Evolutionary conservation across 2,329 filamentous ascomycete species (phyloP).

Genomic region (Knufia fluminis): DNA sequence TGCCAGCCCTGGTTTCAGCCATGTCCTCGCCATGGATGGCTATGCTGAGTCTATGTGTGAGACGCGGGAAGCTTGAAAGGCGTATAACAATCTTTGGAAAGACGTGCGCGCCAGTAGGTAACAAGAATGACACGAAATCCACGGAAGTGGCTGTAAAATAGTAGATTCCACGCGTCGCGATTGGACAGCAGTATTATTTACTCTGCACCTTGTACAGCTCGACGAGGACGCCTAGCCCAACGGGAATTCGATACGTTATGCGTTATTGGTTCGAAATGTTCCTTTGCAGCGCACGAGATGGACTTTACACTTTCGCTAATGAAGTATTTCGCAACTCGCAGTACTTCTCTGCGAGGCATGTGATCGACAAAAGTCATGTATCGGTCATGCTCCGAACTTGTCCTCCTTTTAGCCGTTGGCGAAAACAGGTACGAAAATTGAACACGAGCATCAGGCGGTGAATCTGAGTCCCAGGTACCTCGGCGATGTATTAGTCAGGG

Average conservation of each 20-base stretch:
- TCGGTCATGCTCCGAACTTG: not conserved
- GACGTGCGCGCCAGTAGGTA: not conserved
- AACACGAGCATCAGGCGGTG: no score
- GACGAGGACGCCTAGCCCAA: not conserved
- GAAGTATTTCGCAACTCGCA: not conserved
- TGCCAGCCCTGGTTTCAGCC: not conserved
- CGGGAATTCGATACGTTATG: not conserved
- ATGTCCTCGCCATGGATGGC: not conserved
- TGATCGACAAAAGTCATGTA: not conserved
- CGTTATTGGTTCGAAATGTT: not conserved
- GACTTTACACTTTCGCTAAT: not conserved
- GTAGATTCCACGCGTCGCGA: not conserved
- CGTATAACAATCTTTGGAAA: not conserved
- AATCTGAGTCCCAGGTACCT: no score
- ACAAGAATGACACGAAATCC: not conserved
- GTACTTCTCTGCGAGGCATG: not conserved
- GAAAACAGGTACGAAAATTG: no score
- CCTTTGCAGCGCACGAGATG: not conserved
- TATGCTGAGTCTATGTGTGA: not conserved
- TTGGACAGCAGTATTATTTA: not conserved
- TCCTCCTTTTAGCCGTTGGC: not conserved
- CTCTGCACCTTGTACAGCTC: no score
- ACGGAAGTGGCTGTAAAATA: not conserved
- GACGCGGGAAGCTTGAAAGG: not conserved
- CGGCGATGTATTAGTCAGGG: no score